phyloP scores from a whole-genome alignment of 805 yeast genomes.

The Candida orba region DNA sequence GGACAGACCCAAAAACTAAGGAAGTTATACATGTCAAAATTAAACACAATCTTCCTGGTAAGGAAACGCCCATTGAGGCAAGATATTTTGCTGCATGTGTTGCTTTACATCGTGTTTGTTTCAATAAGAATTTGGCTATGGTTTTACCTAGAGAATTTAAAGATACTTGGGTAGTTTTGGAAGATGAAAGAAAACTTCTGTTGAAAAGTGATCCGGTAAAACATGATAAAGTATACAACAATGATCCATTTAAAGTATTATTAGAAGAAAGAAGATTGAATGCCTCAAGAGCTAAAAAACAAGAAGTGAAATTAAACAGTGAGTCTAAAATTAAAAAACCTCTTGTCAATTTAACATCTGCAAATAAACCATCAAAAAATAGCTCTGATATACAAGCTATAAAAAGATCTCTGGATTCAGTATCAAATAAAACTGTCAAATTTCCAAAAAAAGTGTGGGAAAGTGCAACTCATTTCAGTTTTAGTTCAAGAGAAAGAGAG shows the following conservation, averaged over 20 bases:
- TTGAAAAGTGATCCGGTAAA: slow-evolving; percentile 36
- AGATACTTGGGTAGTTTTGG: slow-evolving; percentile 69
- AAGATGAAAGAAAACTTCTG: slow-evolving; percentile 46
- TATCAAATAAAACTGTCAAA: slow-evolving; percentile 17
- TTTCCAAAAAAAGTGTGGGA: slow-evolving; percentile 61
- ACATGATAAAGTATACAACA: slow-evolving; percentile 48
- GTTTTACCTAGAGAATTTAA: slow-evolving; percentile 80
- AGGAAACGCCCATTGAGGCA: slow-evolving; percentile 82
- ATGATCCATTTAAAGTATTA: slow-evolving; percentile 70
- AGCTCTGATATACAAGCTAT: not conserved
- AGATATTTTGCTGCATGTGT: slow-evolving; percentile 87
- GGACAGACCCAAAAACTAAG: slow-evolving; percentile 76
- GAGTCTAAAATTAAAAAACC: slow-evolving; percentile 45
- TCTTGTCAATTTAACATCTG: slow-evolving; percentile 35
- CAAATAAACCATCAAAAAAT: slow-evolving; percentile 12
- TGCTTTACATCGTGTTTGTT: slow-evolving; percentile 72
- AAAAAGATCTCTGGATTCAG: slow-evolving; percentile 5
- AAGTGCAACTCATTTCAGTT: slow-evolving; percentile 57
- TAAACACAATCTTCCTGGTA: slow-evolving; percentile 48
- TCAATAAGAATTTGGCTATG: slow-evolving; percentile 78
- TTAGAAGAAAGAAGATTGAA: slow-evolving; percentile 47
- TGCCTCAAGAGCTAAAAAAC: slow-evolving; percentile 39
- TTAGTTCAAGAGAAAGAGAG: slow-evolving; percentile 56
- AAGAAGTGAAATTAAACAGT: slow-evolving; percentile 36
- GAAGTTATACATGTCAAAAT: slow-evolving; percentile 53